Evolutionary conservation across 345 rosid species (phyloP).

Genomic region (Salix exigua): DNA sequence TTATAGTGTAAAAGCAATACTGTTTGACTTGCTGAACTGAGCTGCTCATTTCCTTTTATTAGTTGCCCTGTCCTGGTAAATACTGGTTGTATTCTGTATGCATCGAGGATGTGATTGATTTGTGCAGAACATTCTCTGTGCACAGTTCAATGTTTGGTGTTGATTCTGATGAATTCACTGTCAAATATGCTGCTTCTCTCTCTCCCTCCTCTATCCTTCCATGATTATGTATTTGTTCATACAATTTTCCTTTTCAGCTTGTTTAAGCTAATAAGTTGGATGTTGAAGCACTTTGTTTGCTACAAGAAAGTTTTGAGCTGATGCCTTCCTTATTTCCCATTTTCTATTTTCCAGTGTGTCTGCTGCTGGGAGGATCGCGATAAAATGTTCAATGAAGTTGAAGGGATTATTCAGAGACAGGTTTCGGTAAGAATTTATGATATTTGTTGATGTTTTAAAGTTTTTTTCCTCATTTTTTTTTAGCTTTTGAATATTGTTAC

Average conservation of each 20-base stretch:
- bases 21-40: background rate
- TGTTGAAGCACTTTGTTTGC: background rate
- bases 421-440: conserved; percentile 48
- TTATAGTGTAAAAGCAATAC: background rate
- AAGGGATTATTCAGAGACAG: conserved; percentile 81
- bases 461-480: background rate
- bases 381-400: conserved; percentile 77
- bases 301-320: background rate
- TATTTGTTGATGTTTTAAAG: background rate
- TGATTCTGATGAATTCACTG: background rate
- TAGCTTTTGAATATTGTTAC: background rate
- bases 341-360: conserved; percentile 49
- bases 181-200: background rate
- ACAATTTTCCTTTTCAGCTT: background rate
- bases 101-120: background rate
- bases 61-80: background rate
- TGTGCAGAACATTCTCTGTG: background rate
- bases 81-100: background rate
- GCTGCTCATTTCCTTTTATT: background rate
- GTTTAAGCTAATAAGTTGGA: background rate
- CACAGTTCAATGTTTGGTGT: background rate
- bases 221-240: background rate
- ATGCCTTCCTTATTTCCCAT: background rate
- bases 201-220: background rate
- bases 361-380: conserved; percentile 96